Evolutionary conservation across 2,329 filamentous ascomycete genomes (phyloP).

Genomic region (Lasiodiplodia gonubiensis): DNA sequence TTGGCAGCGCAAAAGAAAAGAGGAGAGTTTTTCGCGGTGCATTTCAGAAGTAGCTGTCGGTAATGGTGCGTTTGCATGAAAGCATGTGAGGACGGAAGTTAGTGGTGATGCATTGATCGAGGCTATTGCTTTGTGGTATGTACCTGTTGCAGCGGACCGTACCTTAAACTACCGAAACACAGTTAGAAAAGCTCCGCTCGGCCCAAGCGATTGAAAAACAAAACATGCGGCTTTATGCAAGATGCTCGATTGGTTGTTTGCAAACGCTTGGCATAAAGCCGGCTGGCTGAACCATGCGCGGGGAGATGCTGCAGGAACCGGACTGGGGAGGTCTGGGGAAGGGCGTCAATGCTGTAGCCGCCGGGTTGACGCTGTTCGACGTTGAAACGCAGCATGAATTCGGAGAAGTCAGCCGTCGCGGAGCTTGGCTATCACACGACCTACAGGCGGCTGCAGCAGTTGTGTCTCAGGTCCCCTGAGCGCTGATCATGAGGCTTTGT

Average conservation of each 20-base stretch:
- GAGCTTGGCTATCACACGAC: constrained; percentile 10
- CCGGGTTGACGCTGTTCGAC: constrained; percentile 1
- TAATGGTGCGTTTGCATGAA: background rate
- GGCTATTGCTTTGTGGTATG: constrained; percentile 17
- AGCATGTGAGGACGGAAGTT: background rate
- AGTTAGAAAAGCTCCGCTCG: background rate
- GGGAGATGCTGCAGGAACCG: constrained; percentile 5
- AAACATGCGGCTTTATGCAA: background rate
- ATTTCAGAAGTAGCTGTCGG: background rate
- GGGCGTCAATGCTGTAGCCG: constrained; percentile 5
- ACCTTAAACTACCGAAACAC: background rate
- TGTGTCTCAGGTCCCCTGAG: background rate
- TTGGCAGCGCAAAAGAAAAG: constrained; percentile 18
- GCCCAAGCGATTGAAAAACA: background rate
- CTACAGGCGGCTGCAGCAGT: background rate
- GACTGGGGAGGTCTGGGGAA: background rate
- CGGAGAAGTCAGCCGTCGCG: constrained; percentile 2
- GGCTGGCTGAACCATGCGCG: constrained; percentile 3
- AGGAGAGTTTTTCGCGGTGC: too few species aligned
- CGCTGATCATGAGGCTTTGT: constrained; percentile 15
- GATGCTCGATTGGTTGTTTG: constrained; percentile 3
- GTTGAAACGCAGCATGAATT: constrained; percentile 25
- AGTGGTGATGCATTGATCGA: background rate
- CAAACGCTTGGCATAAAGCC: background rate
- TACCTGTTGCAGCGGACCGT: background rate